These are phyloP conservation scores for Fraxinus excelsior DNA, from an alignment of 257 asterid species.

Conservation along the genomic window DNA sequence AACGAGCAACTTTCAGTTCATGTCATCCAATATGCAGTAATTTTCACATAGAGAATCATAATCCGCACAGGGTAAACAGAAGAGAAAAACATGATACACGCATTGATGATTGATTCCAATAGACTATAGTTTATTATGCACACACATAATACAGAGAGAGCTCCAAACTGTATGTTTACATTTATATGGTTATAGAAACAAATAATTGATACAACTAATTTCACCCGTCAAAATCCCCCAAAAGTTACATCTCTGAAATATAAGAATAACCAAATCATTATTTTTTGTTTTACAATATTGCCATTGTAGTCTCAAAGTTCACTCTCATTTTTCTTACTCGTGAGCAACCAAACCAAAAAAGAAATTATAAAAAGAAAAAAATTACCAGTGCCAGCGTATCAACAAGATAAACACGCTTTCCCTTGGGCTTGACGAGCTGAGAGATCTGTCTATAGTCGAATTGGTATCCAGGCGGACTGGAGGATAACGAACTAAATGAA, in stretches of 20 bases:
- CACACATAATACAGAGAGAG: neutral
- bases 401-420: slow-evolving; percentile 49
- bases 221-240: neutral
- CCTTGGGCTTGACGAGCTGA: slow-evolving; percentile 43
- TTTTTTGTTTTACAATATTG: neutral
- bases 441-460: slow-evolving; percentile 47
- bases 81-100: neutral
- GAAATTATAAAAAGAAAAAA: neutral
- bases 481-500: slow-evolving; percentile 34
- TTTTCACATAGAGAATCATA: neutral
- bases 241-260: neutral
- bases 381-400: slow-evolving; percentile 61
- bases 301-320: neutral
- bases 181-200: neutral
- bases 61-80: neutral
- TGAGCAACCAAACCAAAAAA: neutral
- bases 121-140: neutral
- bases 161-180: no score
- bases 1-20: neutral
- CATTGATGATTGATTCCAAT: neutral
- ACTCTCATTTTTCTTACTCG: neutral
- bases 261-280: neutral
- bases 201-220: neutral
- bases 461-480: slow-evolving; percentile 27
- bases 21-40: neutral